Evolutionary conservation across 768 basidiomycete species (phyloP), one percentile per base, ranked within the genome.

Genomic region (button mushroom (Agaricus bisporus)): DNA sequence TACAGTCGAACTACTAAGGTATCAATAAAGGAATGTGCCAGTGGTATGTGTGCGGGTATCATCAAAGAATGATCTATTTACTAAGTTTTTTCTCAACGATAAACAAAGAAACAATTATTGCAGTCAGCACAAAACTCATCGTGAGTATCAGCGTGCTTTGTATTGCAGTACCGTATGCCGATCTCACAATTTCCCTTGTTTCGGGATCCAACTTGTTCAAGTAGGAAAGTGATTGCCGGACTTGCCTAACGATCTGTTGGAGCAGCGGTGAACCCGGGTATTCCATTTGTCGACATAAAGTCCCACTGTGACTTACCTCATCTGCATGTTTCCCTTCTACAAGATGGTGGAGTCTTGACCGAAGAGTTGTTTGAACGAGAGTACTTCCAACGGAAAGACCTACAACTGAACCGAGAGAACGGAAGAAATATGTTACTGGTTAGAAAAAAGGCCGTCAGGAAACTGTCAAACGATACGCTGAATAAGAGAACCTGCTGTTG

Each of bases 401-500:
- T 20, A 83, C 65, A 5, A 85, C 80, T 2, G 74, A 74, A 2
- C 83, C 83, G 9, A 85, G 63, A 5, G 82, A 83, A 36, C 83
- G 79, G 70, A 85, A 85, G 36, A 86, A 79, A 63, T 83, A 84
- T 0, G 81, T 82, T 0, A 80, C 83, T 82, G 35, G 5, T 22
- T 22, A 28, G 29, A 17, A 17, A 11, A 42, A 42, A 18, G 39
- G 42, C 10, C 5, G 17, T 14, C 11, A 42, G 42, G 18, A 42
- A 42, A 44, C 10, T 5, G 17, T 14, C 17, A 37, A 36, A 7
- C 51, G 28, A n/a, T 11, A 17, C 36, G 20, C 18, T 26, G 14
- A 11, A 36, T 54, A 41, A 37, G 49, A 58, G 71, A 5, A 79
- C 82, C 79, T 41, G 82, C 82, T 11, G 82, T 86, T 1, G 82